Evolutionary conservation across 2,329 filamentous ascomycete genomes (phyloP).

Genomic region (Fusarium phyllophilum): DNA sequence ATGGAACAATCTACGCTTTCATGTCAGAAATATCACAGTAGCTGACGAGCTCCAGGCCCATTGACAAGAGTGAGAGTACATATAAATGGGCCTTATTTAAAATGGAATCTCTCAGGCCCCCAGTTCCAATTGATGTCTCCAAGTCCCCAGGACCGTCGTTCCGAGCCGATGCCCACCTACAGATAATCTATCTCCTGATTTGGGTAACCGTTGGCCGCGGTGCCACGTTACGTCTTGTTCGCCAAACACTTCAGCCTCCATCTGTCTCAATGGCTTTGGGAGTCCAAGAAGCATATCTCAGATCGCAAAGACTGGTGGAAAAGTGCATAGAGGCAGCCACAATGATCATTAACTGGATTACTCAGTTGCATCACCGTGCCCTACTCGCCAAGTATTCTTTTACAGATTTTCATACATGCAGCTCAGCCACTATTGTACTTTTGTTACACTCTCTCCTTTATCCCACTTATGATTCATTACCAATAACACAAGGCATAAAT

Average conservation of each 20-base stretch:
- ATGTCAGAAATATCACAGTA: not conserved
- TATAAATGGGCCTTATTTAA: not conserved
- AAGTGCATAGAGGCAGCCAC: not conserved
- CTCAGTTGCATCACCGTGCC: not conserved
- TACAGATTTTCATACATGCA: not conserved
- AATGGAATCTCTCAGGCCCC: not conserved
- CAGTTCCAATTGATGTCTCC: no score
- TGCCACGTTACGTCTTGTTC: not conserved
- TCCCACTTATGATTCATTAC: not conserved
- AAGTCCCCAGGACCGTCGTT: not conserved
- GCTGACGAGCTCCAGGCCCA: not conserved
- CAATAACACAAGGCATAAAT: not conserved
- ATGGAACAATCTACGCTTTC: not conserved
- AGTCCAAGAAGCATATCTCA: not conserved
- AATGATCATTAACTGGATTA: not conserved
- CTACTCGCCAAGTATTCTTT: not conserved
- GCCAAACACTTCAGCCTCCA: not conserved
- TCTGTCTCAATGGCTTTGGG: no score
- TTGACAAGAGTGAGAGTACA: not conserved
- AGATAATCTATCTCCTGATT: not conserved
- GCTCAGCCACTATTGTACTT: not conserved
- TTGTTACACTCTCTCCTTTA: not conserved
- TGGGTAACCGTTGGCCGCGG: not conserved
- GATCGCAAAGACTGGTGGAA: not conserved
- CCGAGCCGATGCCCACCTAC: not conserved